Percentiles rank a stretch among this genome's conserved stretches.
These are phyloP conservation scores for Lentinula lateritia DNA, from an alignment of 768 basidiomycete species.

Conservation along the genomic window DNA sequence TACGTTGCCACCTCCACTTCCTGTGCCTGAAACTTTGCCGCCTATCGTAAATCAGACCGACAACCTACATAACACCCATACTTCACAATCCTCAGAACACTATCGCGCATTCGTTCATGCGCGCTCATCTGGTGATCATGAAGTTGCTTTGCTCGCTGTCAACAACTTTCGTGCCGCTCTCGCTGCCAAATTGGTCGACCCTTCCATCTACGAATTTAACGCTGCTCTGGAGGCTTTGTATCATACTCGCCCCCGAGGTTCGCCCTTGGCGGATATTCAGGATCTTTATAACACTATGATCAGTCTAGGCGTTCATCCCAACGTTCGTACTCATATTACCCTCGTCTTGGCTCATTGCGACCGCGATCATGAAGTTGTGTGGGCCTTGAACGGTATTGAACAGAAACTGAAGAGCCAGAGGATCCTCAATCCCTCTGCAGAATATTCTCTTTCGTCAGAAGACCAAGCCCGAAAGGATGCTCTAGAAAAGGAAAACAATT, in stretches of 20 bases:
- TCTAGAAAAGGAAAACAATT: constrained; percentile 63
- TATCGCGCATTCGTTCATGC: constrained; percentile 21
- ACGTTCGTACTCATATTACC: constrained; percentile 50
- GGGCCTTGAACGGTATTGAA: constrained; percentile 36
- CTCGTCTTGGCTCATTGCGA: constrained; percentile 59
- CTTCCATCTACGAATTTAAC: constrained; percentile 56
- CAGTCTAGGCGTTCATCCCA: constrained; percentile 54
- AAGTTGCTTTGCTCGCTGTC: constrained; percentile 27
- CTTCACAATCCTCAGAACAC: constrained; percentile 10
- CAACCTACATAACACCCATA: not conserved
- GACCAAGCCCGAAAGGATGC: constrained; percentile 28
- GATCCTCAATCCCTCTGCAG: not conserved
- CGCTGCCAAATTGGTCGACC: constrained; percentile 13
- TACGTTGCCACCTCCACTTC: constrained; percentile 8
- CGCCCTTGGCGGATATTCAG: constrained; percentile 51
- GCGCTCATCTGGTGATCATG: constrained; percentile 18
- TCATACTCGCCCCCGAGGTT: constrained; percentile 38
- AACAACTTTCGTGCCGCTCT: constrained; percentile 30
- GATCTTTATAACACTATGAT: constrained; percentile 74
- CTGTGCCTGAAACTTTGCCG: constrained; percentile 8
- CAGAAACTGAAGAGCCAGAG: constrained; percentile 31
- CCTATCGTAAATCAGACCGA: not conserved
- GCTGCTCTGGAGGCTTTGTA: constrained; percentile 50
- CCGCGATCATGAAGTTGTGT: constrained; percentile 62
- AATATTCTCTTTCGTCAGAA: constrained; percentile 2